Conservation (phyloP, 768 basidiomycete species). For the Wakefieldia striispora region DNA sequence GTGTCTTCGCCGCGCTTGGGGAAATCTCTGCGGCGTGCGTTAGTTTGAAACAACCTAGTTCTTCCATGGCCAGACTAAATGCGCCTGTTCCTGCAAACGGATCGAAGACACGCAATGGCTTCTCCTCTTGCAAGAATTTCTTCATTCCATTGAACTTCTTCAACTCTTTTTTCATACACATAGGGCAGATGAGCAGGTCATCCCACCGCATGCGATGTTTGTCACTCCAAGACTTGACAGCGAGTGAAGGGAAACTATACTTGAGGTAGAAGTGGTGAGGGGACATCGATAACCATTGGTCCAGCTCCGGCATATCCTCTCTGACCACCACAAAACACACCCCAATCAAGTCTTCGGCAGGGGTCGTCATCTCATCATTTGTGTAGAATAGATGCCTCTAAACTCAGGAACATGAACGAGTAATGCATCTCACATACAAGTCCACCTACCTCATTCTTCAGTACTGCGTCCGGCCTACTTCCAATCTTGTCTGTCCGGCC, state of each 20-base stretch:
- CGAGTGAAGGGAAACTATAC: constrained; percentile 48
- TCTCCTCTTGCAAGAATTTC: constrained; percentile 29
- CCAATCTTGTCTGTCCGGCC: constrained; percentile 46
- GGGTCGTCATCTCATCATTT: constrained; percentile 37
- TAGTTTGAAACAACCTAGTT: constrained; percentile 53
- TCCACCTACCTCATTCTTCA: constrained; percentile 56
- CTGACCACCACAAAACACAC: constrained; percentile 48
- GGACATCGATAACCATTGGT: constrained; percentile 50
- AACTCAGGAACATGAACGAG: background rate
- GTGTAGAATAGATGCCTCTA: constrained; percentile 67
- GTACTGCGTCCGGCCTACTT: constrained; percentile 35
- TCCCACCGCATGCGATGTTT: constrained; percentile 29
- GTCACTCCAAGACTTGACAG: constrained; percentile 38
- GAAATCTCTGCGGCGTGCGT: constrained; percentile 70
- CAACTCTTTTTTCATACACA: constrained; percentile 37
- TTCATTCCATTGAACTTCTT: constrained; percentile 32
- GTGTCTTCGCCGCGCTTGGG: constrained; percentile 71
- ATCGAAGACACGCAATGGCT: constrained; percentile 36
- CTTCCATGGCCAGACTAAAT: constrained; percentile 57
- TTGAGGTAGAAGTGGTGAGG: constrained; percentile 56
- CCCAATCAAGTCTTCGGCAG: constrained; percentile 41
- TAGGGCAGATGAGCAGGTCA: constrained; percentile 45
- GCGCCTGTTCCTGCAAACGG: constrained; percentile 53
- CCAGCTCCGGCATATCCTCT: constrained; percentile 30
- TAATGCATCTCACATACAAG: background rate